phyloP scores from a whole-genome alignment of 1,139 yeast genomes.

The Protomyces inouyei region DNA sequence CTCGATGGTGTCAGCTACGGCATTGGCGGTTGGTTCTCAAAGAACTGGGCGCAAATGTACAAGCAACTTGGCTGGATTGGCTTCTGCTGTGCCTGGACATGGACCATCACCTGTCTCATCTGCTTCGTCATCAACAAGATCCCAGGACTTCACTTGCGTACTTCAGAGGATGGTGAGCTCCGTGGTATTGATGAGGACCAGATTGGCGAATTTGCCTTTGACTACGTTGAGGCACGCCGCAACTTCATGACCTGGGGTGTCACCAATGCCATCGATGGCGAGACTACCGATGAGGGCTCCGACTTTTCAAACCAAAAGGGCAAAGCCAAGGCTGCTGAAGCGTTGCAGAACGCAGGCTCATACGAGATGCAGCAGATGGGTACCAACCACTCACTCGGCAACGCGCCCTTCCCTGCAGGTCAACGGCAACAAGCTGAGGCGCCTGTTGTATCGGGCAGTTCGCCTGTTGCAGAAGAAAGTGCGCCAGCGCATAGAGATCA shows the following conservation, averaged over 20 bases:
- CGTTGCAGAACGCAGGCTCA: slow-evolving; percentile 7
- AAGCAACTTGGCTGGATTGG: slow-evolving; percentile 77
- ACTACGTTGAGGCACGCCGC: slow-evolving; percentile 92
- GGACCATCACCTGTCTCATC: slow-evolving; percentile 69
- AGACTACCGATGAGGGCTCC: background rate
- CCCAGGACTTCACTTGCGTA: slow-evolving; percentile 69
- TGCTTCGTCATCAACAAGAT: slow-evolving; percentile 69
- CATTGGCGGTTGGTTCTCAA: slow-evolving; percentile 86
- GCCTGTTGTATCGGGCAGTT: background rate
- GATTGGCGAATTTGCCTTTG: slow-evolving; percentile 97
- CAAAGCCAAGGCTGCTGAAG: slow-evolving; percentile 19
- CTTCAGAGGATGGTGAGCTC: slow-evolving; percentile 78
- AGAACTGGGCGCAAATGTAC: slow-evolving; percentile 86
- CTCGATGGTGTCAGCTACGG: slow-evolving; percentile 57
- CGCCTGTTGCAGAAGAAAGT: background rate
- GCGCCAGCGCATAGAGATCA: background rate
- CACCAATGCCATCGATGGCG: slow-evolving; percentile 16
- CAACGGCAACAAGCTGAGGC: background rate
- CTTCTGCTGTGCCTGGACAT: slow-evolving; percentile 72
- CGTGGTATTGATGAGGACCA: slow-evolving; percentile 93
- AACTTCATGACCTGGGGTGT: slow-evolving; percentile 69
- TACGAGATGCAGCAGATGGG: slow-evolving; percentile 23
- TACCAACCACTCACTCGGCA: background rate
- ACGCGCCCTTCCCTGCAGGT: background rate
- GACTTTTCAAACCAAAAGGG: slow-evolving; percentile 1